Evolutionary conservation across 1,139 yeast species (phyloP).

Genomic region (Diutina siamensis): DNA sequence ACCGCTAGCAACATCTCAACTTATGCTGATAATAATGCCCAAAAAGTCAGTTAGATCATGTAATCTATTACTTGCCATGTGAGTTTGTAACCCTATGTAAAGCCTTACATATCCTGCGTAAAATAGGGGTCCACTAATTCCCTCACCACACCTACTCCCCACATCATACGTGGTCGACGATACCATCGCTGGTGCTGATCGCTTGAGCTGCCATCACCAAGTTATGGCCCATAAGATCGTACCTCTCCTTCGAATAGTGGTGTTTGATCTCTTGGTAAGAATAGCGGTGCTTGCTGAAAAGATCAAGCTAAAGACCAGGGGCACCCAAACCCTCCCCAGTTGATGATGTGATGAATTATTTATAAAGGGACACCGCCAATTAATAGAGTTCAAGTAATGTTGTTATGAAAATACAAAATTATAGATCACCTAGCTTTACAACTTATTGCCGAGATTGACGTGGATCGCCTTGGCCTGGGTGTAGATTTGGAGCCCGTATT

Average conservation of each 20-base stretch:
- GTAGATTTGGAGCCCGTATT: conserved; percentile 60
- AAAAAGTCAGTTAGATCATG: too few species aligned
- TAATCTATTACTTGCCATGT: not conserved
- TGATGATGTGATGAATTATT: not conserved
- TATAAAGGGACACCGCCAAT: too few species aligned
- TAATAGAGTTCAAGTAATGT: too few species aligned
- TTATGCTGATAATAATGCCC: too few species aligned
- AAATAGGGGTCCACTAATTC: not conserved
- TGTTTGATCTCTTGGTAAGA: not conserved
- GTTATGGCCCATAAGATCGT: not conserved
- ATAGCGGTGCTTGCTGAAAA: not conserved
- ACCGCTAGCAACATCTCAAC: too few species aligned
- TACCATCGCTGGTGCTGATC: too few species aligned
- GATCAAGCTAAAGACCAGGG: not conserved
- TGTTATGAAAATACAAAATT: not conserved
- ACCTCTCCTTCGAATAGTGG: not conserved
- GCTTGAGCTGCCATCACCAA: too few species aligned
- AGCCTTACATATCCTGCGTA: not conserved
- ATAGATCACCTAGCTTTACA: conserved; percentile 10
- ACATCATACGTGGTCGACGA: too few species aligned
- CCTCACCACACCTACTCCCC: too few species aligned
- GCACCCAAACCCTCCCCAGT: not conserved
- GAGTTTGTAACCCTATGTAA: not conserved
- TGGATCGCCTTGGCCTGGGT: conserved; percentile 75
- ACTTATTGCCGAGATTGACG: conserved; percentile 39